Evolutionary conservation across 192 early-diverging fungal genomes (phyloP), one percentile per base, ranked within the genome.

Genomic region (Podila epicladia): DNA sequence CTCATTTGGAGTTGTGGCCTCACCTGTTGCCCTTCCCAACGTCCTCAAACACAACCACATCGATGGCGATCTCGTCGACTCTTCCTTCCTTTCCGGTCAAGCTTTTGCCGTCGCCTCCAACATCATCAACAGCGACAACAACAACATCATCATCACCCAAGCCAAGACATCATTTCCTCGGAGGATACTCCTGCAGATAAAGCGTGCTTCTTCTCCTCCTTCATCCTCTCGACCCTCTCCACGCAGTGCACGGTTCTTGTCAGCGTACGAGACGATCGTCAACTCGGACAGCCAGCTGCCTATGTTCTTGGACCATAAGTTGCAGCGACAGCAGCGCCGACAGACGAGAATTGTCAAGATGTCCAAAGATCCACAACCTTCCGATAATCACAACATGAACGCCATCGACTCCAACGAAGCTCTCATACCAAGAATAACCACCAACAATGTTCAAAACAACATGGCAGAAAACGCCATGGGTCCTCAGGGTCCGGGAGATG

Each of bases 231-330:
- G 20, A 55, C 24, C 53, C n/a, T 55, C 53, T 9, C 53, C 50
- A 53, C 53, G 5, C 20, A 55, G n/a, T 8, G 9, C 53, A 6
- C 53, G 17, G 53, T 55, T 55, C 53, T 9, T 55, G 5, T 55
- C 53, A 5, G 53, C 53, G 0, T 55, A 55, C 9, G 53, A 55
- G 53, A 24, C 53, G 2, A 55, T 55, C 3, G 53, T 55, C 24
- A n/a, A 55, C 53, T 55, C 53, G 53, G 53, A 55, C 53, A 55
- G 53, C 24, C 53, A 55, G 24, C 20, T 55, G 53, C 53, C 53
- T 22, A 55, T 55, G 53, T 55, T 55, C 53, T 8, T 55, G 53
- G 53, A 55, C 22, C 53, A 55, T 22, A 26, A 55, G 24, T 12
- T n/a, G 53, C 53, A 55, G 17, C 53, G 9, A 2, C 19, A 17